Evolutionary conservation across 1,284 basidiomycete genomes (phyloP).

Genomic region (Austroboletus novae-zelandiae): DNA sequence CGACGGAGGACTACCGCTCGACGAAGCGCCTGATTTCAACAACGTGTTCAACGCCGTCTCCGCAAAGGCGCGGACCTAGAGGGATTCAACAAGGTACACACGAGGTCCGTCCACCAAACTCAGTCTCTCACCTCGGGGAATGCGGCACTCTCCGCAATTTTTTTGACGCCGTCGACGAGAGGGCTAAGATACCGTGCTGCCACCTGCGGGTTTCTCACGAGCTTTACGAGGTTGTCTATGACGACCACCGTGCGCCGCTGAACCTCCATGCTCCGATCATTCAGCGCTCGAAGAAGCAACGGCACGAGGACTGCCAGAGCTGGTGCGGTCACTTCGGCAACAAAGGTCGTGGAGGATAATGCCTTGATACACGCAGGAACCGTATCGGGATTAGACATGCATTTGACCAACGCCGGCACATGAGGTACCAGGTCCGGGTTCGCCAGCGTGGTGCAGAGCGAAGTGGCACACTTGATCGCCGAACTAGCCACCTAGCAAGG

Average conservation of each 20-base stretch:
- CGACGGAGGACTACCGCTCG: conserved; percentile 59
- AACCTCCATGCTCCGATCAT: conserved; percentile 95
- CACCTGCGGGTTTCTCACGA: conserved; percentile 89
- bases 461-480: conserved; percentile 91
- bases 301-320: conserved; percentile 96
- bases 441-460: conserved; percentile 88
- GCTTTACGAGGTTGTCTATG: conserved; percentile 96
- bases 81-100: conserved; percentile 12
- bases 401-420: conserved; percentile 88
- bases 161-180: conserved; percentile 89
- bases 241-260: conserved; percentile 89
- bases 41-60: conserved; percentile 78
- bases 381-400: conserved; percentile 88
- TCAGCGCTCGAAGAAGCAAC: conserved; percentile 87
- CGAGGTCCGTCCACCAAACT: conserved; percentile 10
- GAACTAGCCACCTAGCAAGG: conserved; percentile 76
- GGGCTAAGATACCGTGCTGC: conserved; percentile 89
- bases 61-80: conserved; percentile 84
- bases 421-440: conserved; percentile 94
- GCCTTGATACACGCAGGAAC: conserved; percentile 96
- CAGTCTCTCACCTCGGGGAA: conserved; percentile 81
- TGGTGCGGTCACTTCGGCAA: conserved; percentile 95
- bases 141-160: conserved; percentile 87
- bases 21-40: conserved; percentile 77
- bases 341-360: conserved; percentile 92